Percentiles rank a stretch among this genome's conserved stretches.
phyloP scores from a whole-genome alignment of 768 basidiomycete genomes.

The Gautieria morchelliformis region DNA sequence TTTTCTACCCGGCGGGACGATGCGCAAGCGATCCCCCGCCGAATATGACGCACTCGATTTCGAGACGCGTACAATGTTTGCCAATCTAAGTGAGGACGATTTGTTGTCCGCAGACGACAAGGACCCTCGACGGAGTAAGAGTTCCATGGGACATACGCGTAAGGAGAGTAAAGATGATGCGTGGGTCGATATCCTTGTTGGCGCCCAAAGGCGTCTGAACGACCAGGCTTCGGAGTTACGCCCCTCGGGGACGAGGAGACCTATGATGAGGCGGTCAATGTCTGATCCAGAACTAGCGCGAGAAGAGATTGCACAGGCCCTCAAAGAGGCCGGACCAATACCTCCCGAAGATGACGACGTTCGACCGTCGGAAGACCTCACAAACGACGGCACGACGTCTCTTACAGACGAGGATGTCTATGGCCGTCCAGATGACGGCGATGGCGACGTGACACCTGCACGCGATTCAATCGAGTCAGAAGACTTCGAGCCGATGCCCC shows the following conservation, averaged over 20 bases:
- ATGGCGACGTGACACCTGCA: background rate
- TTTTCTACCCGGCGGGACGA: slow-evolving; percentile 1
- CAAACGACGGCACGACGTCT: background rate
- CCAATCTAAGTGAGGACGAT: slow-evolving; percentile 46
- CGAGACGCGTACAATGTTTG: slow-evolving; percentile 54
- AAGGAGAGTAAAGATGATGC: slow-evolving; percentile 54
- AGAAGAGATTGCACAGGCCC: slow-evolving; percentile 61
- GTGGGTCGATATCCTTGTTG: slow-evolving; percentile 80
- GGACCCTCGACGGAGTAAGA: slow-evolving; percentile 32
- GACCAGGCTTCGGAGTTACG: background rate
- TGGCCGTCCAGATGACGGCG: background rate
- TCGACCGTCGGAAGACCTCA: background rate
- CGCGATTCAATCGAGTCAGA: slow-evolving; percentile 9
- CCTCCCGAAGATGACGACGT: slow-evolving; percentile 15
- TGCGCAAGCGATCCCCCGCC: slow-evolving; percentile 17
- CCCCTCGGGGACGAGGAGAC: slow-evolving; percentile 8
- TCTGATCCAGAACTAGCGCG: slow-evolving; percentile 61
- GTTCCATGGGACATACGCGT: slow-evolving; percentile 28
- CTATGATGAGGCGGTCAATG: slow-evolving; percentile 16
- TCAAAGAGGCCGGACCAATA: slow-evolving; percentile 18
- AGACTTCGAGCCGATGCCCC: slow-evolving; percentile 10
- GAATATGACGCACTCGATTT: slow-evolving; percentile 78
- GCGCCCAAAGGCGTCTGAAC: background rate
- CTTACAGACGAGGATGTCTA: background rate
- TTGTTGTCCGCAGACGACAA: slow-evolving; percentile 16